Evolutionary conservation across 129 eudicot species (phyloP).

Genomic region (Arctium lappa): DNA sequence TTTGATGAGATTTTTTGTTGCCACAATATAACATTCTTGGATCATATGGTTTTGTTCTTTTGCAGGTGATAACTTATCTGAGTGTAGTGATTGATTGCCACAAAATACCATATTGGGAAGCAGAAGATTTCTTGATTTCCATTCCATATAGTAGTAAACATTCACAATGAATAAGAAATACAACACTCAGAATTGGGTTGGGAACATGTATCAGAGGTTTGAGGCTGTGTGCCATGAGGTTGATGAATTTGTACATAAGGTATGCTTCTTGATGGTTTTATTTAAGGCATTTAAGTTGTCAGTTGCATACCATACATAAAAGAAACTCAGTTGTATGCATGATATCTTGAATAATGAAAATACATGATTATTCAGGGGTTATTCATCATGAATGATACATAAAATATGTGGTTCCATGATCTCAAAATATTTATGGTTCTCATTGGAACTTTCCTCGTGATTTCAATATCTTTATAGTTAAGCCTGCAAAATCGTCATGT

Average conservation of each 20-base stretch:
- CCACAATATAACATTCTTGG: background rate
- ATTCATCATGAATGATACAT: background rate
- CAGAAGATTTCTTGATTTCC: slow-evolving; percentile 12
- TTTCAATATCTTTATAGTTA: background rate
- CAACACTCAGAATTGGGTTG: slow-evolving; percentile 43
- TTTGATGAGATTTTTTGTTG: slow-evolving; percentile 4
- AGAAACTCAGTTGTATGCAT: no score
- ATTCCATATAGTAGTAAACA: background rate
- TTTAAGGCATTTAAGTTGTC: background rate
- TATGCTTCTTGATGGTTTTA: slow-evolving; percentile 9
- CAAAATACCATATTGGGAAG: background rate
- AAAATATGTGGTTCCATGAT: background rate
- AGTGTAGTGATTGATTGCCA: background rate
- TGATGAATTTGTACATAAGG: slow-evolving; percentile 56
- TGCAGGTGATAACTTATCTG: background rate
- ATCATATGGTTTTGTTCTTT: background rate
- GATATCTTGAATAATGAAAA: background rate
- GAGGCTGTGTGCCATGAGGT: slow-evolving; percentile 49
- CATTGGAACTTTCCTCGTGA: background rate
- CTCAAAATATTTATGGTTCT: background rate
- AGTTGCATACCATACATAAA: background rate
- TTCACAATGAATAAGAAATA: slow-evolving; percentile 35
- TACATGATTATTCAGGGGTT: background rate
- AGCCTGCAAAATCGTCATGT: background rate
- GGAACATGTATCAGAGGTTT: slow-evolving; percentile 44